Conservation (phyloP, 345 rosid genomes). For the Conringia planisiliqua region DNA sequence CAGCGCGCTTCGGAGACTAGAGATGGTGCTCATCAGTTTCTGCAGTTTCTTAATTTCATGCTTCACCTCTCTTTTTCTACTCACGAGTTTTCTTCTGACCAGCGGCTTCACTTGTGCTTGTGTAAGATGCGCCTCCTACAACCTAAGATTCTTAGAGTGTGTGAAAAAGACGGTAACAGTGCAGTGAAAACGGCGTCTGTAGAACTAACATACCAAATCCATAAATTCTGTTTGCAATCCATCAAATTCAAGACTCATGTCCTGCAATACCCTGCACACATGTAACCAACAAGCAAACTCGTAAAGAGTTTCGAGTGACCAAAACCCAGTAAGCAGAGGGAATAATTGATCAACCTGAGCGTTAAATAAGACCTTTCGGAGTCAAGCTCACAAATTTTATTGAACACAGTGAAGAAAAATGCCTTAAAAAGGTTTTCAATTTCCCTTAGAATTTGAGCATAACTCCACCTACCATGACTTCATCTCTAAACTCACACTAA, state of each 20-base stretch:
- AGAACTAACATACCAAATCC: constrained; percentile 62
- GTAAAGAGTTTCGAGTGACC: neutral
- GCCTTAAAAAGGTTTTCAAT: neutral
- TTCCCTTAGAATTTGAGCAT: neutral
- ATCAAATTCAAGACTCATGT: constrained; percentile 59
- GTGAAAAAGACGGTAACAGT: neutral
- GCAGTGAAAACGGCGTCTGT: constrained; percentile 1
- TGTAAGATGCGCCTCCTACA: constrained; percentile 50
- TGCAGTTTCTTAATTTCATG: constrained; percentile 57
- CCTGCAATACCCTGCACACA: constrained; percentile 66
- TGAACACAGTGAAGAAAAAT: neutral
- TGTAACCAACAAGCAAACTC: constrained; percentile 1
- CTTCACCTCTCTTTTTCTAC: constrained; percentile 70
- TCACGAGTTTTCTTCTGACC: constrained; percentile 42
- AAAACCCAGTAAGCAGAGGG: no score
- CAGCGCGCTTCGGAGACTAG: constrained; percentile 50
- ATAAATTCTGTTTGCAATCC: constrained; percentile 40
- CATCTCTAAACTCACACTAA: neutral
- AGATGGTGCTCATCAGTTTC: constrained; percentile 59
- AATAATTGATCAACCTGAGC: no score
- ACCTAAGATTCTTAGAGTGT: constrained; percentile 34
- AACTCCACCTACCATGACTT: neutral
- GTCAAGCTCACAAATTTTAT: neutral
- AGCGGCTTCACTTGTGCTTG: constrained; percentile 46
- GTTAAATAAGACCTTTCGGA: neutral